These are phyloP conservation scores for Sapria himalayana DNA, from an alignment of 345 rosid species.

Conservation along the genomic window DNA sequence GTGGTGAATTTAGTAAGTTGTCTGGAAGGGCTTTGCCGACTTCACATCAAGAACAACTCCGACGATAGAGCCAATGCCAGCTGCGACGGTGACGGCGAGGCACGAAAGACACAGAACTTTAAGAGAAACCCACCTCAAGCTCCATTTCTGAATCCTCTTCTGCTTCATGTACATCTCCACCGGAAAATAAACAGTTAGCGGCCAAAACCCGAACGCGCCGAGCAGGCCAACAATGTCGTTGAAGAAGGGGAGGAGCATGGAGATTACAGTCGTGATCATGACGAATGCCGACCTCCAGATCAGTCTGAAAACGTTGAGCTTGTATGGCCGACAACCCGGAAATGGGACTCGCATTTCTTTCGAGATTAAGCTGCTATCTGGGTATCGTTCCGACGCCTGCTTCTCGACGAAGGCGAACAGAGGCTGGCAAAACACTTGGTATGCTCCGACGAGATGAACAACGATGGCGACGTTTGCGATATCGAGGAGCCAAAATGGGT, in stretches of 20 bases:
- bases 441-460: slow-evolving; percentile 68
- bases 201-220: slow-evolving; percentile 91
- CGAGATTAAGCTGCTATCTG: slow-evolving; percentile 35
- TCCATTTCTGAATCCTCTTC: slow-evolving; percentile 51
- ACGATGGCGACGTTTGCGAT: slow-evolving; percentile 68
- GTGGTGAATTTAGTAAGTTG: slow-evolving; percentile 15
- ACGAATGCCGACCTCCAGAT: slow-evolving; percentile 83
- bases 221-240: slow-evolving; percentile 63
- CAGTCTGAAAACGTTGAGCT: slow-evolving; percentile 50
- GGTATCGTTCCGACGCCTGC: slow-evolving; percentile 20
- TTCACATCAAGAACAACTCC: slow-evolving; percentile 45
- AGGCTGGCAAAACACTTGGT: slow-evolving; percentile 90
- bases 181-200: slow-evolving; percentile 71
- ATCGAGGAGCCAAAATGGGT: slow-evolving; percentile 85
- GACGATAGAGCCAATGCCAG: slow-evolving; percentile 66
- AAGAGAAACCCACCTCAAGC: slow-evolving; percentile 57
- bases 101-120: slow-evolving; percentile 56
- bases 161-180: slow-evolving; percentile 73
- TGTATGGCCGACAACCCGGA: slow-evolving; percentile 23
- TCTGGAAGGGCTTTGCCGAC: slow-evolving; percentile 42
- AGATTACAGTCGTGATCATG: slow-evolving; percentile 36
- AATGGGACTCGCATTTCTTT: slow-evolving; percentile 32
- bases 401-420: slow-evolving; percentile 64
- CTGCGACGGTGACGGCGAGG: slow-evolving; percentile 45
- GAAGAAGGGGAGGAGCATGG: slow-evolving; percentile 85